A percentile compares a stretch with the other conserved stretches of the same genome.
phyloP scores from a whole-genome alignment of 768 basidiomycete species.

The Chalciporus chontae region DNA sequence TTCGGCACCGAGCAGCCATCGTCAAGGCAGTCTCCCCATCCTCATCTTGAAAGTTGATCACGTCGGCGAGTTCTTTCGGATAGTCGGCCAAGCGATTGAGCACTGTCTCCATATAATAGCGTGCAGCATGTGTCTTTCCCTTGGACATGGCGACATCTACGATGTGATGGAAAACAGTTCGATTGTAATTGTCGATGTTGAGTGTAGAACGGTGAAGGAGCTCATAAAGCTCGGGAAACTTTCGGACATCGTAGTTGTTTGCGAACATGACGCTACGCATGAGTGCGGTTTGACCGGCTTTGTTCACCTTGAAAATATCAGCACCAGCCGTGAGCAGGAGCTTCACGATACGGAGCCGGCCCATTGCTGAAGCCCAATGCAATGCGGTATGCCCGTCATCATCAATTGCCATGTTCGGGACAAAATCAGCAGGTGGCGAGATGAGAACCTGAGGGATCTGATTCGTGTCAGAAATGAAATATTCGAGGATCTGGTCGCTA shows the following conservation, averaged over 20 bases:
- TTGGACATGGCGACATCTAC: constrained; percentile 97
- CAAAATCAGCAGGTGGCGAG: constrained; percentile 84
- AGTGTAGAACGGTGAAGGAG: constrained; percentile 96
- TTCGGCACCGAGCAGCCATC: constrained; percentile 92
- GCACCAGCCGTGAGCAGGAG: constrained; percentile 90
- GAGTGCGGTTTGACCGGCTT: constrained; percentile 91
- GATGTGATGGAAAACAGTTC: constrained; percentile 97
- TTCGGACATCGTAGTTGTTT: constrained; percentile 98
- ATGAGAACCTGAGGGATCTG: constrained; percentile 87
- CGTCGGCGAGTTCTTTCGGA: constrained; percentile 93
- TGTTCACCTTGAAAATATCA: constrained; percentile 96
- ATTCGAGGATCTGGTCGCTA: constrained; percentile 94
- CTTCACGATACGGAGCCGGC: constrained; percentile 93
- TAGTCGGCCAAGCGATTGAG: constrained; percentile 84
- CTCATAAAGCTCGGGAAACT: constrained; percentile 97
- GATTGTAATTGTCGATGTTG: constrained; percentile 97
- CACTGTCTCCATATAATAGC: constrained; percentile 99
- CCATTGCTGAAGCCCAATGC: constrained; percentile 99
- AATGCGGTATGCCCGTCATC: constrained; percentile 96
- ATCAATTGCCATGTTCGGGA: constrained; percentile 95
- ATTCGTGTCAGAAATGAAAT: constrained; percentile 96
- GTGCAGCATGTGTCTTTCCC: constrained; percentile 94
- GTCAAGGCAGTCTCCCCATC: constrained; percentile 98
- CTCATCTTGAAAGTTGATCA: constrained; percentile 99
- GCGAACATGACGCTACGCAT: constrained; percentile 99